Evolutionary conservation across 495 filamentous ascomycete genomes (phyloP), one percentile per base, ranked within the genome.

Genomic region (Tuber aestivum): DNA sequence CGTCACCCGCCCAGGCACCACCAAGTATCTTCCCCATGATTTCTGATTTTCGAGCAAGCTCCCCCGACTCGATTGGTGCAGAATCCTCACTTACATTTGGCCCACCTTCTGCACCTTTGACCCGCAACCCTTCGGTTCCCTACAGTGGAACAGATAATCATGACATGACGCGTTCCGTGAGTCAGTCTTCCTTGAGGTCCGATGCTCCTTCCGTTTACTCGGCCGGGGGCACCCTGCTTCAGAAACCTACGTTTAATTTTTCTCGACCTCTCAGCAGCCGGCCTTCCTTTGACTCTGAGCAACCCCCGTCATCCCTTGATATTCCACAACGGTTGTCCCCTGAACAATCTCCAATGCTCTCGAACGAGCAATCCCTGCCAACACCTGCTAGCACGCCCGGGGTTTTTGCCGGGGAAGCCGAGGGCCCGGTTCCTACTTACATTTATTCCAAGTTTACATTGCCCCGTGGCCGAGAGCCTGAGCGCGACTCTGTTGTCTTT

Each of bases 211-310:
- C 80, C 14, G 71, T 82, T 27, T 80, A 76, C 44, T 92, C 91
- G 0, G 84, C 85, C 71, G 85, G 84, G n/a, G 89, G 91, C 27
- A 86, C 86, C n/a, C 84, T 86, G 32, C 86, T 92, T 42, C 89
- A 91, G 2, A 89, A 92, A 42, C 92, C 93, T 2, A 87, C 92
- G 2, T 95, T 94, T 83, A 99, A 98, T 83, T 98, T 98, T 84
- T 97, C 95, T 4, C 87, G 95, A 10, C 95, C 95, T 3, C 78
- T 95, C 41, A 97, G 95, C 84, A 91, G 90, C 73, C 90, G 88
- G 70, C 88, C 92, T 21, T 90, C 85, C 16, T 76, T 88, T 40
- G 91, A 93, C 41, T 74, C 84, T 4, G 88, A 90, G 56, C 86
- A 71, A 14, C 71, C 77, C 2, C 48, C 68, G 6, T 69, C 80